phyloP scores from a whole-genome alignment of 768 basidiomycete species.

The Asterophora parasitica region DNA sequence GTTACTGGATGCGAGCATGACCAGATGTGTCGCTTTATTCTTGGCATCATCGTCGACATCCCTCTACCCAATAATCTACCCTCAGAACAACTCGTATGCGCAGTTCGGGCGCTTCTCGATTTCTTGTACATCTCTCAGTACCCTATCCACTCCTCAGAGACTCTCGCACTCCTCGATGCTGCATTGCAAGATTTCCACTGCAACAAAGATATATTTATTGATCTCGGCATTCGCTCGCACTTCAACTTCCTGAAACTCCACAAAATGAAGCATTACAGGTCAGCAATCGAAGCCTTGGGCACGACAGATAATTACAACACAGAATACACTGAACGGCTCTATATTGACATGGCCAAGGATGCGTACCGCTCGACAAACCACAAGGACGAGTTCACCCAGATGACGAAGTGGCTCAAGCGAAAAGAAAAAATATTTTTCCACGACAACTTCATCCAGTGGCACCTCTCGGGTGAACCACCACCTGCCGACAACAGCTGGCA shows the following conservation, averaged over 20 bases:
- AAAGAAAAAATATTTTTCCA: slow-evolving; percentile 25
- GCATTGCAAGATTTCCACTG: slow-evolving; percentile 31
- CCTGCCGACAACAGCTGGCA: neutral
- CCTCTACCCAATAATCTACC: slow-evolving; percentile 10
- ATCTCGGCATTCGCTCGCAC: slow-evolving; percentile 25
- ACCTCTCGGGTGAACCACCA: neutral
- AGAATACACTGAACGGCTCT: slow-evolving; percentile 32
- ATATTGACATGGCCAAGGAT: slow-evolving; percentile 36
- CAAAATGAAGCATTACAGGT: slow-evolving; percentile 27
- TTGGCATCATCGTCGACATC: slow-evolving; percentile 25
- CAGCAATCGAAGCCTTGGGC: slow-evolving; percentile 26
- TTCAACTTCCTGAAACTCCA: slow-evolving; percentile 41
- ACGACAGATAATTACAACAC: slow-evolving; percentile 37
- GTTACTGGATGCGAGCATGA: slow-evolving; percentile 32
- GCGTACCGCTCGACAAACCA: slow-evolving; percentile 23
- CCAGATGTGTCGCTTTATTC: slow-evolving; percentile 26
- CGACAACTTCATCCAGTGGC: slow-evolving; percentile 21
- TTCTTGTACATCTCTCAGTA: slow-evolving; percentile 37
- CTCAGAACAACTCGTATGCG: slow-evolving; percentile 16
- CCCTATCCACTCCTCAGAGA: slow-evolving; percentile 23
- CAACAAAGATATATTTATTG: slow-evolving; percentile 31
- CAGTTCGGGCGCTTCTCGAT: slow-evolving; percentile 30
- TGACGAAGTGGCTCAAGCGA: slow-evolving; percentile 32
- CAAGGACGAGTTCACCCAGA: slow-evolving; percentile 32
- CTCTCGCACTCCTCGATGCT: slow-evolving; percentile 21